These are phyloP conservation scores for Metarhizium anisopliae DNA, from an alignment of 2,329 filamentous ascomycete genomes.

Conservation along the genomic window DNA sequence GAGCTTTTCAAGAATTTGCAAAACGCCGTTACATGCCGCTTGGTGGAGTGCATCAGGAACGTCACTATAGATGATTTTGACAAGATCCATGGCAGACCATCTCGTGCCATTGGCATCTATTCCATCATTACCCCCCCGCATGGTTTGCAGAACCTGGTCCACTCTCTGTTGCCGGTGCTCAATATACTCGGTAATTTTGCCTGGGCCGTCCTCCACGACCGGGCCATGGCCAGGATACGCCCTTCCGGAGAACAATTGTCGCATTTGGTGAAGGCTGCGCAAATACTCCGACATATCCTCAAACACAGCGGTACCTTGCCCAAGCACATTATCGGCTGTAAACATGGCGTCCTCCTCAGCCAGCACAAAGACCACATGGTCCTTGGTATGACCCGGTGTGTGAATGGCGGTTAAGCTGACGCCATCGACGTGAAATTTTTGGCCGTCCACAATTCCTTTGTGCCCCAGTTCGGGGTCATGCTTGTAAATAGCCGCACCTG, in stretches of 20 bases:
- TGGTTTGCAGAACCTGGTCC: slow-evolving; percentile 60
- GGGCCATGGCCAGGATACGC: slow-evolving; percentile 87
- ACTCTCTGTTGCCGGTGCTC: slow-evolving; percentile 72
- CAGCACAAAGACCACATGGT: slow-evolving; percentile 73
- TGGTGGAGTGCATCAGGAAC: slow-evolving; percentile 66
- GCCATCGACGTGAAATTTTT: slow-evolving; percentile 48
- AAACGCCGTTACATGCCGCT: slow-evolving; percentile 66
- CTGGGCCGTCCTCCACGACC: slow-evolving; percentile 62
- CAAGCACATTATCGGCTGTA: slow-evolving; percentile 81
- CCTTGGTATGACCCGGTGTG: slow-evolving; percentile 62
- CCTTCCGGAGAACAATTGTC: slow-evolving; percentile 50
- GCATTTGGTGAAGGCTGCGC: slow-evolving; percentile 60
- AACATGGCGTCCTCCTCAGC: slow-evolving; percentile 77
- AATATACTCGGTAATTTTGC: slow-evolving; percentile 75
- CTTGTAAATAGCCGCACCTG: slow-evolving; percentile 57
- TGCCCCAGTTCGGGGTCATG: slow-evolving; percentile 46
- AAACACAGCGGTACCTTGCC: slow-evolving; percentile 79
- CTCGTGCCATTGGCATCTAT: slow-evolving; percentile 16
- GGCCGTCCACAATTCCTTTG: slow-evolving; percentile 35
- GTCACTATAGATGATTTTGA: slow-evolving; percentile 78
- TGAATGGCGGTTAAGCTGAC: slow-evolving; percentile 57
- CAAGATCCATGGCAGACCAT: slow-evolving; percentile 71
- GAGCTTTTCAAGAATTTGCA: slow-evolving; percentile 75
- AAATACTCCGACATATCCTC: slow-evolving; percentile 67
- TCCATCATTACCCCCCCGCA: slow-evolving; percentile 35